Evolutionary conservation across 352 stramenopile genomes (phyloP).

Genomic region (Globisporangium nodosum): DNA sequence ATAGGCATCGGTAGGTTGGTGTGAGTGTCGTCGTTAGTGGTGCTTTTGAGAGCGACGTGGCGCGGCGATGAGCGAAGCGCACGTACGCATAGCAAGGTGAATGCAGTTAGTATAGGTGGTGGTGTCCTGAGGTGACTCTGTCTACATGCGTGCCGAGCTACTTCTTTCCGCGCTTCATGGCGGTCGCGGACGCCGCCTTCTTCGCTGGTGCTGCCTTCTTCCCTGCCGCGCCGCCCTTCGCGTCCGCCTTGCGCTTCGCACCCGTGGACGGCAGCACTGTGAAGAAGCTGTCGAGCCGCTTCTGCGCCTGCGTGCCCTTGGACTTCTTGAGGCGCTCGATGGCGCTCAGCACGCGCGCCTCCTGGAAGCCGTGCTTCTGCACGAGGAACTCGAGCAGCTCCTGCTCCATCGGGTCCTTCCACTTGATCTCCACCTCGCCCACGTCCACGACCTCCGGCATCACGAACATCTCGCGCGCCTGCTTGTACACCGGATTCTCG

Average conservation of each 20-base stretch:
- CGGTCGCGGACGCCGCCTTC: slow-evolving; percentile 11
- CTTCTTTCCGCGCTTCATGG: slow-evolving; percentile 63
- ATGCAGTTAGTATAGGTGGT: neutral
- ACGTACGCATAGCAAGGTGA: neutral
- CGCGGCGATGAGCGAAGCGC: neutral
- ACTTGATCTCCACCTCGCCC: slow-evolving; percentile 90
- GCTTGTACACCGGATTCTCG: slow-evolving; percentile 89
- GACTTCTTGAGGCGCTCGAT: slow-evolving; percentile 97
- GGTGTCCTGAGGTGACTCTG: neutral
- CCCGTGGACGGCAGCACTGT: slow-evolving; percentile 59
- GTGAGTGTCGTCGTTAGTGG: neutral
- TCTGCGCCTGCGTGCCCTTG: slow-evolving; percentile 92
- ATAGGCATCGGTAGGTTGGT: neutral
- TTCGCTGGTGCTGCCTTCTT: slow-evolving; percentile 11
- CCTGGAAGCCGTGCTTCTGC: slow-evolving; percentile 96
- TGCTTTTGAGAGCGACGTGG: neutral
- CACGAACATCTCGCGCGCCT: slow-evolving; percentile 92
- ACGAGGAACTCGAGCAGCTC: slow-evolving; percentile 93
- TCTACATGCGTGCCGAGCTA: slow-evolving; percentile 13
- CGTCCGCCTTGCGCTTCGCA: slow-evolving; percentile 60
- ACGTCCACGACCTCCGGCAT: slow-evolving; percentile 60
- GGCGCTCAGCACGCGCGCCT: slow-evolving; percentile 86
- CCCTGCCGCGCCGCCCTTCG: slow-evolving; percentile 27
- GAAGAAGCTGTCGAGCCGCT: slow-evolving; percentile 97
- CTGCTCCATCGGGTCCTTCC: slow-evolving; percentile 88